These are phyloP conservation scores for Alternaria solani DNA, from an alignment of 2,329 filamentous ascomycete species.

Conservation along the genomic window DNA sequence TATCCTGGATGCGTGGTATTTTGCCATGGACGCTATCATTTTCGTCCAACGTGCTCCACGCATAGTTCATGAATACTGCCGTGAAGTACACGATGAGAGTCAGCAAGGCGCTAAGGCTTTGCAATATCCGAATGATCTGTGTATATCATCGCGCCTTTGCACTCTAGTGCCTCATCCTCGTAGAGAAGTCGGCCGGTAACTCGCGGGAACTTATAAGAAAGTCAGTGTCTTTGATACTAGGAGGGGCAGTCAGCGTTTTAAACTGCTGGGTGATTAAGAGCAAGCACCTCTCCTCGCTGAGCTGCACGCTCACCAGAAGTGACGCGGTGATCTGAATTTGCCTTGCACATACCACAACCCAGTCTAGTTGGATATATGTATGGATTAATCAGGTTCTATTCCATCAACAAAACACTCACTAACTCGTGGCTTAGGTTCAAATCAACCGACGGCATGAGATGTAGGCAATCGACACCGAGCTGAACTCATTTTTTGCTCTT, in stretches of 20 bases:
- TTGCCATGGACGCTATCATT: neutral
- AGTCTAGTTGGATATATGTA: neutral
- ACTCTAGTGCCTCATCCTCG: neutral
- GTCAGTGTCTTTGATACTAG: neutral
- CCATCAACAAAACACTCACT: neutral
- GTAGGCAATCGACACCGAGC: conserved; percentile 2
- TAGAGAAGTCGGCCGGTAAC: neutral
- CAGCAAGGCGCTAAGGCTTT: neutral
- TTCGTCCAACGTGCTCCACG: neutral
- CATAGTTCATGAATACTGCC: neutral
- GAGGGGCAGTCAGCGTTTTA: neutral
- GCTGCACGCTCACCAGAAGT: neutral
- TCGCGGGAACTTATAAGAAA: neutral
- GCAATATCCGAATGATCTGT: neutral
- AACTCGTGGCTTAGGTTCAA: neutral
- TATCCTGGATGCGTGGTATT: neutral
- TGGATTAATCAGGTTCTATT: neutral
- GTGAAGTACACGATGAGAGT: neutral
- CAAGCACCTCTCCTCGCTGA: neutral
- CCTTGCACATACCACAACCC: neutral
- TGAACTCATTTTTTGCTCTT: conserved; percentile 6
- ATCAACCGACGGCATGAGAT: neutral
- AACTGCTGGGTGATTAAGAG: neutral
- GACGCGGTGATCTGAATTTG: neutral
- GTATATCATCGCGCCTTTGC: neutral